These are phyloP conservation scores for Thelonectria discophora DNA, from an alignment of 2,329 filamentous ascomycete species.

Conservation along the genomic window DNA sequence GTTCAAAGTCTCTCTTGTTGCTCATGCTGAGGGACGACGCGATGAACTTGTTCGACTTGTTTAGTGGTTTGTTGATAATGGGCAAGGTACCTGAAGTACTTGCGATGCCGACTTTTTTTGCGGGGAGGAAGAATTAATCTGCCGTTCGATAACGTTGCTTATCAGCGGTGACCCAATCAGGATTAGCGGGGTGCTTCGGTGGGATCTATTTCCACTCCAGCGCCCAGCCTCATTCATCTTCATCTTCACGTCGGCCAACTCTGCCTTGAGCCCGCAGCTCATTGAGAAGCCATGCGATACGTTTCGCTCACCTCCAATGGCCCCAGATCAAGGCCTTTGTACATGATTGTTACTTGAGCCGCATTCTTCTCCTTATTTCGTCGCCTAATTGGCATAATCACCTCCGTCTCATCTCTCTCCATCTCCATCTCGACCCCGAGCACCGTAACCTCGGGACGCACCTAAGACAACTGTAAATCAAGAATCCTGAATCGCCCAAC, in stretches of 20 bases:
- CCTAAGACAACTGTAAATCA: too few relatives aligned
- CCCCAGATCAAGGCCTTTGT: constrained; percentile 13
- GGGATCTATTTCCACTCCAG: constrained; percentile 4
- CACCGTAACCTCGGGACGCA: neutral
- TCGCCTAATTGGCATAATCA: constrained; percentile 14
- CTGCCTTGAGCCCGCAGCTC: constrained; percentile 12
- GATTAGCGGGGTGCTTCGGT: constrained; percentile 27
- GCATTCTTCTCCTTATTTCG: constrained; percentile 1
- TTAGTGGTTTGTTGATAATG: neutral
- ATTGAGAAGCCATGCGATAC: constrained; percentile 26
- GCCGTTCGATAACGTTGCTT: constrained; percentile 30
- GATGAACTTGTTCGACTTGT: too few relatives aligned
- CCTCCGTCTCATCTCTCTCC: too few relatives aligned
- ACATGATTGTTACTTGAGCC: neutral
- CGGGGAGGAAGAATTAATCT: constrained; percentile 21
- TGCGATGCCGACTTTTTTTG: too few relatives aligned
- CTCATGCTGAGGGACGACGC: constrained; percentile 36
- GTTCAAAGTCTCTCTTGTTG: constrained; percentile 44
- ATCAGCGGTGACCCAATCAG: constrained; percentile 32
- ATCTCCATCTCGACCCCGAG: neutral
- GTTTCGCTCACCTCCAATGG: constrained; percentile 24
- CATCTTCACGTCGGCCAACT: constrained; percentile 9
- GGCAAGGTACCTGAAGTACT: too few relatives aligned
- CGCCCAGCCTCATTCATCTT: too few relatives aligned
- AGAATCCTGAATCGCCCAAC: neutral